phyloP scores from a whole-genome alignment of 805 yeast genomes.

The Ogataea nitratoaversa region DNA sequence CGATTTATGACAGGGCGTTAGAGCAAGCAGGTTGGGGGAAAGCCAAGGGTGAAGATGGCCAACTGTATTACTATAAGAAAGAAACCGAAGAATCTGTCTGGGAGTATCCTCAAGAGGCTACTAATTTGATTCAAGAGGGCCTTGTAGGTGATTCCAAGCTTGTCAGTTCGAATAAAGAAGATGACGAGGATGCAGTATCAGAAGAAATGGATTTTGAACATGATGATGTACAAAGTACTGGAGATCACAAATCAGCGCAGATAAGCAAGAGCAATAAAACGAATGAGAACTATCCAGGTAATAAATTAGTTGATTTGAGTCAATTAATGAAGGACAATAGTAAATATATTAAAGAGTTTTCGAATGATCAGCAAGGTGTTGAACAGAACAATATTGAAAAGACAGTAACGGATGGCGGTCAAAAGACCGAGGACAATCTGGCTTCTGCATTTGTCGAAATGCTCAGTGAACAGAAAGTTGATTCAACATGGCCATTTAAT shows the following conservation, averaged over 20 bases:
- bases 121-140: conserved; percentile 4
- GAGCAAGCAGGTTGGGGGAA: conserved; percentile 50
- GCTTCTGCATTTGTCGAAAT: conserved; percentile 45
- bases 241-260: no score
- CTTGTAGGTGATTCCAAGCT: no score
- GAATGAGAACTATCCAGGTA: conserved; percentile 5
- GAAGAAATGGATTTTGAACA: conserved; percentile 7
- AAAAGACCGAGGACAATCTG: conserved; percentile 20
- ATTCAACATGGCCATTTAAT: conserved; percentile 72
- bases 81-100: conserved; percentile 68
- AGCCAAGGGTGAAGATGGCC: conserved; percentile 48
- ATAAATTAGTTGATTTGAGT: conserved; percentile 9
- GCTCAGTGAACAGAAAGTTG: conserved; percentile 54
- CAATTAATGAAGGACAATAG: conserved; percentile 5
- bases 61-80: conserved; percentile 67
- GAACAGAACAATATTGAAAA: not conserved
- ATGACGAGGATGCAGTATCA: conserved; percentile 4
- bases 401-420: no score
- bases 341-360: not conserved
- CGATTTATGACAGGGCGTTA: conserved; percentile 40
- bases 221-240: not conserved
- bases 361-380: not conserved
- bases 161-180: conserved; percentile 1
- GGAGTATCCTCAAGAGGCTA: conserved; percentile 64
- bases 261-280: not conserved